Evolutionary conservation across 1,284 basidiomycete species (phyloP).

Genomic region (Entoloma clypeatum): DNA sequence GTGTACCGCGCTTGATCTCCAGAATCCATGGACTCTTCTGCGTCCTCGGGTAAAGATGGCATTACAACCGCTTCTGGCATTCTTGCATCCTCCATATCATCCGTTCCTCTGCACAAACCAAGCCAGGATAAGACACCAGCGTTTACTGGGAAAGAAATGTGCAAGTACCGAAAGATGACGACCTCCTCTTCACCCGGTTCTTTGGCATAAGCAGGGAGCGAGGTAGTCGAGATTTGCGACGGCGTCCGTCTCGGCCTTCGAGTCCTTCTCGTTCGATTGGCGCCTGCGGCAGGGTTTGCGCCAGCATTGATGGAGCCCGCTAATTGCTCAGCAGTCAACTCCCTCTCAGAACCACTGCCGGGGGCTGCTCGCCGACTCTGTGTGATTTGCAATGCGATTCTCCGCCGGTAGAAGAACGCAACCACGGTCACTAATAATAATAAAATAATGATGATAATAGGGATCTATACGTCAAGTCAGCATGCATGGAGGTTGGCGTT

Average conservation of each 20-base stretch:
- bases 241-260: constrained; percentile 50
- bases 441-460: constrained; percentile 20
- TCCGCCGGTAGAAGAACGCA: constrained; percentile 15
- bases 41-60: constrained; percentile 32
- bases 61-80: constrained; percentile 34
- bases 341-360: constrained; percentile 18
- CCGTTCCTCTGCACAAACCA: constrained; percentile 32
- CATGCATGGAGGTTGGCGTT: constrained; percentile 3
- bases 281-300: constrained; percentile 16
- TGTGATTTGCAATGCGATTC: constrained; percentile 17
- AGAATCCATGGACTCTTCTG: constrained; percentile 26
- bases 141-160: background rate
- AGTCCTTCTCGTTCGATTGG: constrained; percentile 34
- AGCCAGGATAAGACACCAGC: background rate
- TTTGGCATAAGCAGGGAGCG: constrained; percentile 71
- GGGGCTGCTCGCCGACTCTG: constrained; percentile 11
- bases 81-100: constrained; percentile 41
- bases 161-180: constrained; percentile 60
- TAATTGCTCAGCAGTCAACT: constrained; percentile 44
- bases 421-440: constrained; percentile 17
- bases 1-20: constrained; percentile 28
- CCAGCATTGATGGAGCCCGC: constrained; percentile 34
- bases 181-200: constrained; percentile 77
- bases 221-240: constrained; percentile 68
- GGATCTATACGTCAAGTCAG: constrained; percentile 25